Evolutionary conservation across 1,284 basidiomycete genomes (phyloP), one percentile per base, ranked within the genome.

Genomic region (Ceratobasidium sp.): DNA sequence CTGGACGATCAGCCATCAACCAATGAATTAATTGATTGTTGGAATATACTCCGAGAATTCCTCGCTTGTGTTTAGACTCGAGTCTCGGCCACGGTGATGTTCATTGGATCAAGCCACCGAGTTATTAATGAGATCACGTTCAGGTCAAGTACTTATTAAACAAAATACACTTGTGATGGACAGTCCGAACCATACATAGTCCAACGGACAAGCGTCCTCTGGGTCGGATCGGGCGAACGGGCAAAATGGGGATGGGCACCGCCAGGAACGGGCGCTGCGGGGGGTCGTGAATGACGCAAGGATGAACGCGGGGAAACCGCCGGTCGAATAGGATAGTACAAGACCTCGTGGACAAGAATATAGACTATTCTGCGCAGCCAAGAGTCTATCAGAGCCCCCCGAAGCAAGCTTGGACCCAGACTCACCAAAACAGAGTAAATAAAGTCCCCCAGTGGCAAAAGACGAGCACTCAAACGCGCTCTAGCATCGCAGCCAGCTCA

Each of bases 401-500:
- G 43, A 34, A 19, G 2, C 13, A 69, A 44, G 40, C 25, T 34
- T 29, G 49, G 25, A 37, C 6, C n/a, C 15, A 29, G 54, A 22
- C 54, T 54, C 67, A 69, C 65, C 49, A 52, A 52, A 67, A 67
- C 46, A 13, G 4, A 67, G 1, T 19, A 67, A 49, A 67, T 25
- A 67, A 19, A 52, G 65, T 49, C 65, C 44, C 25, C 65, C 65
- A 37, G 44, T 34, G 32, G 46, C 65, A 49, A 67, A 67, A 67
- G 49, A 29, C 19, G 46, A 52, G 49, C 46, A 51, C n/a, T 61
- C 32, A 74, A 15, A 74, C 71, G 71, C 71, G 71, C 51, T 74
- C 71, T 6, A 74, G 49, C 71, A 74, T 74, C 5, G 71, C 71
- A n/a, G 71, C 71, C 25, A 74, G 71, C 71, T 74, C 71, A 46